phyloP scores from a whole-genome alignment of 768 basidiomycete genomes.

The Rhodotorula toruloides region DNA sequence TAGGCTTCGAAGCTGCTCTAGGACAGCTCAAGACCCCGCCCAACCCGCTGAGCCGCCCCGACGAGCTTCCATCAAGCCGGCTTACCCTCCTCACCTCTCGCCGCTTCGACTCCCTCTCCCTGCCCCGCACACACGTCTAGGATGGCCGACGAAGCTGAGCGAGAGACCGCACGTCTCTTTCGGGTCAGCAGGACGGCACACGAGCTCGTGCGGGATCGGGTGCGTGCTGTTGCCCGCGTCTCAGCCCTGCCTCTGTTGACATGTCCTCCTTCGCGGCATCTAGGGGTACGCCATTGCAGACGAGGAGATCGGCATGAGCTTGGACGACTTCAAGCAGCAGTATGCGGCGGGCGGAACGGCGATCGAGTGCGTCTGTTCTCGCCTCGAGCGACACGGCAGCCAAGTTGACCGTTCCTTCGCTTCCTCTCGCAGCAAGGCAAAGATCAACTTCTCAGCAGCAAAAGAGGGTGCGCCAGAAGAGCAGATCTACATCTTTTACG shows the following conservation, averaged over 20 bases:
- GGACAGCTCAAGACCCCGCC: too few relatives aligned
- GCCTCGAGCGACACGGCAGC: too few relatives aligned
- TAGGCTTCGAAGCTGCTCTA: too few relatives aligned
- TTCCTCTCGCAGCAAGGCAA: constrained; percentile 60
- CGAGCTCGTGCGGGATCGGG: constrained; percentile 91
- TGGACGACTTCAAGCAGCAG: constrained; percentile 65
- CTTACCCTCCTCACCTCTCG: background rate
- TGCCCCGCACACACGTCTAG: background rate
- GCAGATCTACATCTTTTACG: constrained; percentile 82
- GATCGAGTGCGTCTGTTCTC: constrained; percentile 67
- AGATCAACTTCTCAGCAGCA: constrained; percentile 85
- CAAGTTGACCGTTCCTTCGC: background rate
- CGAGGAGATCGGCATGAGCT: constrained; percentile 85
- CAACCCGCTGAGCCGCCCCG: too few relatives aligned
- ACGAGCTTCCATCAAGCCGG: too few relatives aligned
- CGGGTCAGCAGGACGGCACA: constrained; percentile 93
- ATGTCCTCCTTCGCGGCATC: background rate
- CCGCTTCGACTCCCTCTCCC: background rate
- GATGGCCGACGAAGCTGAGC: constrained; percentile 38
- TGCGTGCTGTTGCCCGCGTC: constrained; percentile 48
- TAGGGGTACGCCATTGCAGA: constrained; percentile 92
- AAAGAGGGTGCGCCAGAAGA: constrained; percentile 62
- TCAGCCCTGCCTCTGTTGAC: too few relatives aligned
- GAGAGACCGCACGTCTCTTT: constrained; percentile 67
- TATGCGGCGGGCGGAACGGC: constrained; percentile 64